Evolutionary conservation across 2,329 filamentous ascomycete species (phyloP).

Genomic region (Fusarium sp.): DNA sequence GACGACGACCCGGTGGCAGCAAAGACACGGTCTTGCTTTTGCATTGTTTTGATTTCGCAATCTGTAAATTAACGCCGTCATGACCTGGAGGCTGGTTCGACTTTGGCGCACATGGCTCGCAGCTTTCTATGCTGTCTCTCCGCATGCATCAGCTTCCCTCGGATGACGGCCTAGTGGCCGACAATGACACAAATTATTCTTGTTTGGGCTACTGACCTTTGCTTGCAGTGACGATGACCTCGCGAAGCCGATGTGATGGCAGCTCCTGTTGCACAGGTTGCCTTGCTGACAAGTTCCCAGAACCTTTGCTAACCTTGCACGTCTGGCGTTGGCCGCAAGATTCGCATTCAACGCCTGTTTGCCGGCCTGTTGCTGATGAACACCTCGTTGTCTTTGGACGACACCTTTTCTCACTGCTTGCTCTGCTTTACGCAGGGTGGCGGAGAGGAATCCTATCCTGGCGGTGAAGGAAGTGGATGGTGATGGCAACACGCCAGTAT

Average conservation of each 20-base stretch:
- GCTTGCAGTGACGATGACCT: slow-evolving; percentile 44
- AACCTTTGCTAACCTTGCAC: neutral
- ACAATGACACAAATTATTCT: slow-evolving; percentile 41
- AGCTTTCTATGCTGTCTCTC: slow-evolving; percentile 9
- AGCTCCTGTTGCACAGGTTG: slow-evolving; percentile 1
- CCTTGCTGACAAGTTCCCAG: slow-evolving; percentile 10
- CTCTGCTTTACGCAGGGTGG: slow-evolving; percentile 60
- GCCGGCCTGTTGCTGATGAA: slow-evolving; percentile 33
- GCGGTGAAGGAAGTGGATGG: neutral
- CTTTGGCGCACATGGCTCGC: slow-evolving; percentile 20
- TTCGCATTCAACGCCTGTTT: slow-evolving; percentile 17
- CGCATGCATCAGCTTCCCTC: slow-evolving; percentile 21
- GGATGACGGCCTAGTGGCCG: slow-evolving; percentile 41
- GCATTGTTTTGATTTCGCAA: slow-evolving; percentile 10
- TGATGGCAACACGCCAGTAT: neutral
- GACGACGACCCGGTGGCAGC: slow-evolving; percentile 5
- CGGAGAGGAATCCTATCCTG: slow-evolving; percentile 56
- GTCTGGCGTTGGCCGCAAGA: slow-evolving; percentile 1
- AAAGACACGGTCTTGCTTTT: slow-evolving; percentile 14
- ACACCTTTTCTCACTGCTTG: slow-evolving; percentile 64
- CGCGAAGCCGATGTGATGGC: slow-evolving; percentile 23
- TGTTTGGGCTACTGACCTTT: slow-evolving; percentile 42
- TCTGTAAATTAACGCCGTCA: slow-evolving; percentile 44
- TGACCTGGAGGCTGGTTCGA: slow-evolving; percentile 28
- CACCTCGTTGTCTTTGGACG: slow-evolving; percentile 36